Conservation (phyloP, 805 yeast genomes). For the Candida dajiaensis region DNA sequence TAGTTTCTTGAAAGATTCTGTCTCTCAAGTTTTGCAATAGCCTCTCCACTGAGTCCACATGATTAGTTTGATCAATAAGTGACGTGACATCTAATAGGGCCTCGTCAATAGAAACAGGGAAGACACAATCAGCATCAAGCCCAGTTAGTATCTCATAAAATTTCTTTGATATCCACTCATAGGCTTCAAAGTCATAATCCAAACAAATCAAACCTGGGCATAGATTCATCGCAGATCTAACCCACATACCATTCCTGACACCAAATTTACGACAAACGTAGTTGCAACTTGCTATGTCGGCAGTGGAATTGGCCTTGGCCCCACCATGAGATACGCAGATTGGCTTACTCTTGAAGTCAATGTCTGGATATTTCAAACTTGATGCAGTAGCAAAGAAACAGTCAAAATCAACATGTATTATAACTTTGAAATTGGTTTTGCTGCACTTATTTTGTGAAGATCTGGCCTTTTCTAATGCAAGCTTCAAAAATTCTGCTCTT, state of each 20-base stretch:
- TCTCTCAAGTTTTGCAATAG: constrained; percentile 27
- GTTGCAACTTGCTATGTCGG: constrained; percentile 91
- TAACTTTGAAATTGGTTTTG: constrained; percentile 21
- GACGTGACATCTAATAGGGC: constrained; percentile 67
- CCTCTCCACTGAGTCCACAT: constrained; percentile 18
- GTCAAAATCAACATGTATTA: constrained; percentile 87
- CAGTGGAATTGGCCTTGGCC: constrained; percentile 31
- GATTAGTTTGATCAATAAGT: constrained; percentile 19
- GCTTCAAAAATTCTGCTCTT: constrained; percentile 49
- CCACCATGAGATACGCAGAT: constrained; percentile 56
- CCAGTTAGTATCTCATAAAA: constrained; percentile 57
- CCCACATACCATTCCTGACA: constrained; percentile 88
- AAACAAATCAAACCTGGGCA: constrained; percentile 65
- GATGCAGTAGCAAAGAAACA: constrained; percentile 91
- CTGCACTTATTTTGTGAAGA: background rate
- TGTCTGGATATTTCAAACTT: constrained; percentile 46
- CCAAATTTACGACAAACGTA: constrained; percentile 80
- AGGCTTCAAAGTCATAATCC: constrained; percentile 69
- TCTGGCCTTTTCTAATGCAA: constrained; percentile 30
- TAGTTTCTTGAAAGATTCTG: constrained; percentile 37
- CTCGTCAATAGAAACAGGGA: constrained; percentile 91
- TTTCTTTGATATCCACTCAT: constrained; percentile 56
- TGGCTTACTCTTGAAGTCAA: constrained; percentile 44
- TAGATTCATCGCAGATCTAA: constrained; percentile 50
- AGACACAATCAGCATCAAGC: constrained; percentile 29